phyloP scores from a whole-genome alignment of 768 basidiomycete genomes.

The Cystoderma amianthinum region DNA sequence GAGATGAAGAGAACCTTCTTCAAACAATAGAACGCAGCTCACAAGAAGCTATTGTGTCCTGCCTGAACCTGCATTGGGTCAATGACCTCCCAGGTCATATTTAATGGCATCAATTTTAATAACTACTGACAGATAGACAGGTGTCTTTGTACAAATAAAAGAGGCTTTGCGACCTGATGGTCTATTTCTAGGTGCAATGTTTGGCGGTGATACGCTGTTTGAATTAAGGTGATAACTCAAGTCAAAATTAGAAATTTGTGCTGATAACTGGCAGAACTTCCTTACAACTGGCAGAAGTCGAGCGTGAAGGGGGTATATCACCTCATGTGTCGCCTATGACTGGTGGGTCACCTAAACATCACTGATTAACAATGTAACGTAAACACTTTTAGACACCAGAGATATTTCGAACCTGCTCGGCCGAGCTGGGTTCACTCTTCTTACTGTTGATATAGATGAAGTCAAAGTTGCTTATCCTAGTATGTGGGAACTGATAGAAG shows the following conservation, averaged over 20 bases:
- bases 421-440: slow-evolving; percentile 87
- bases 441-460: slow-evolving; percentile 96
- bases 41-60: slow-evolving; percentile 89
- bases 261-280: slow-evolving; percentile 55
- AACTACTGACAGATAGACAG: slow-evolving; percentile 26
- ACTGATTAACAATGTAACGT: neutral
- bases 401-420: slow-evolving; percentile 90
- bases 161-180: slow-evolving; percentile 86
- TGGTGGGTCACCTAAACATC: slow-evolving; percentile 36
- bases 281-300: slow-evolving; percentile 88
- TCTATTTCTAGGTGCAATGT: slow-evolving; percentile 88
- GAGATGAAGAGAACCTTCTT: slow-evolving; percentile 80
- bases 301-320: slow-evolving; percentile 95
- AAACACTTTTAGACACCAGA: slow-evolving; percentile 59
- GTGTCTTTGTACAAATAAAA: slow-evolving; percentile 79
- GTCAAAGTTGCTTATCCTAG: slow-evolving; percentile 85
- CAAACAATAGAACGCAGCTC: slow-evolving; percentile 59
- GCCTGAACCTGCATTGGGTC: slow-evolving; percentile 91
- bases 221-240: slow-evolving; percentile 63
- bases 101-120: neutral
- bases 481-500: slow-evolving; percentile 94
- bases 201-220: slow-evolving; percentile 94
- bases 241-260: neutral
- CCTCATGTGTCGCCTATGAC: slow-evolving; percentile 98
- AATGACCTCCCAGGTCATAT: slow-evolving; percentile 88